Evolutionary conservation across 208 protist genomes (phyloP).

Genomic region (Crithidia bombi): DNA sequence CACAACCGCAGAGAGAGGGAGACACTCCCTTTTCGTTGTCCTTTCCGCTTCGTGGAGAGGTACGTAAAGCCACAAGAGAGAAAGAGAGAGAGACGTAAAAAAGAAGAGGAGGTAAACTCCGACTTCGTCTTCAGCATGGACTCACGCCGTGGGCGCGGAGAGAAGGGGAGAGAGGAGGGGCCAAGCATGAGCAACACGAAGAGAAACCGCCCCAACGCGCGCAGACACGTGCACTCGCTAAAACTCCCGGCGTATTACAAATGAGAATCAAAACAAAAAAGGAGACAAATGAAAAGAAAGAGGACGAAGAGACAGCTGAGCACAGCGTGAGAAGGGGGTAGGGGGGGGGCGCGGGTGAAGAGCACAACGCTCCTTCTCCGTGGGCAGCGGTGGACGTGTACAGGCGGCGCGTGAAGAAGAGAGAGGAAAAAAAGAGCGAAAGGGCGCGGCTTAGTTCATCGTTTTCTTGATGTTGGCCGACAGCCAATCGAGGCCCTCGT

Average conservation of each 20-base stretch:
- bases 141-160: no score
- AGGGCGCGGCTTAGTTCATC: slow-evolving; percentile 47
- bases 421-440: not conserved
- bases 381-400: not conserved
- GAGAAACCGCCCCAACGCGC: slow-evolving; percentile 2
- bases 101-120: no score
- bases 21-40: no score
- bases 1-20: no score
- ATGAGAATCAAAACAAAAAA: not conserved
- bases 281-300: slow-evolving; percentile 12
- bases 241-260: no score
- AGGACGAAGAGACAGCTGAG: not conserved
- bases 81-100: no score
- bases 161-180: no score
- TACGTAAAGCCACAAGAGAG: no score
- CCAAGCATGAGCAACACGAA: no score
- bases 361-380: slow-evolving; percentile 3
- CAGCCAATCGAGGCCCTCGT: slow-evolving; percentile 94
- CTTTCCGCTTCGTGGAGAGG: no score
- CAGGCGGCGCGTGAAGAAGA: not conserved
- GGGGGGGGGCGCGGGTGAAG: not conserved
- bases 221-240: not conserved
- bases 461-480: slow-evolving; percentile 87
- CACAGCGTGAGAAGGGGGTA: not conserved
- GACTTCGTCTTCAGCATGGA: no score